A percentile compares a stretch with the other conserved stretches of the same genome.
Conservation (phyloP, 768 basidiomycete genomes). For the Obba rivulosa region DNA sequence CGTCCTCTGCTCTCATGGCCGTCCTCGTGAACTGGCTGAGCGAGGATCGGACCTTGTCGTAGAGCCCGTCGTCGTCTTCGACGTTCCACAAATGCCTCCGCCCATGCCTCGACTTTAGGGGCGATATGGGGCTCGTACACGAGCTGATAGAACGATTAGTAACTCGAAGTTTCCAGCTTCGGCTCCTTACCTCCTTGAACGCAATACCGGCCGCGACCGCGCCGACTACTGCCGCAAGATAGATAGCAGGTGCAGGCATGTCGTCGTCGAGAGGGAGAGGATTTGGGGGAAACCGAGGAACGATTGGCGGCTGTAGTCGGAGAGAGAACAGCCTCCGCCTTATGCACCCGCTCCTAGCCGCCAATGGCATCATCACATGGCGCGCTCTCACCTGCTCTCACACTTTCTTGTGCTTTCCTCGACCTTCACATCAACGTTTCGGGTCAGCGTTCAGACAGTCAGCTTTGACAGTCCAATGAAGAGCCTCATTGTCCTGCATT, state of each 20-base stretch:
- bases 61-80: conserved; percentile 24
- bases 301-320: neutral
- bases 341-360: neutral
- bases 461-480: neutral
- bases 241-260: conserved; percentile 40
- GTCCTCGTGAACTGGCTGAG: conserved; percentile 6
- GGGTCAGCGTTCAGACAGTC: neutral
- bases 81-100: conserved; percentile 27
- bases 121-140: conserved; percentile 69
- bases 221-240: conserved; percentile 45
- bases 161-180: neutral
- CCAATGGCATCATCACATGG: neutral
- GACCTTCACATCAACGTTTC: neutral
- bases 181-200: conserved; percentile 50
- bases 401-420: neutral
- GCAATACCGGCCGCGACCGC: conserved; percentile 45
- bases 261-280: neutral
- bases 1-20: conserved; percentile 11
- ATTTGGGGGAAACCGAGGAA: neutral
- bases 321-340: neutral
- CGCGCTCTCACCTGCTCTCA: neutral
- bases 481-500: neutral
- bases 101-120: conserved; percentile 47
- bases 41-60: conserved; percentile 19
- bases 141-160: conserved; percentile 34